Conservation (phyloP, 2,329 filamentous ascomycete species). For the Hypomyces perniciosus region DNA sequence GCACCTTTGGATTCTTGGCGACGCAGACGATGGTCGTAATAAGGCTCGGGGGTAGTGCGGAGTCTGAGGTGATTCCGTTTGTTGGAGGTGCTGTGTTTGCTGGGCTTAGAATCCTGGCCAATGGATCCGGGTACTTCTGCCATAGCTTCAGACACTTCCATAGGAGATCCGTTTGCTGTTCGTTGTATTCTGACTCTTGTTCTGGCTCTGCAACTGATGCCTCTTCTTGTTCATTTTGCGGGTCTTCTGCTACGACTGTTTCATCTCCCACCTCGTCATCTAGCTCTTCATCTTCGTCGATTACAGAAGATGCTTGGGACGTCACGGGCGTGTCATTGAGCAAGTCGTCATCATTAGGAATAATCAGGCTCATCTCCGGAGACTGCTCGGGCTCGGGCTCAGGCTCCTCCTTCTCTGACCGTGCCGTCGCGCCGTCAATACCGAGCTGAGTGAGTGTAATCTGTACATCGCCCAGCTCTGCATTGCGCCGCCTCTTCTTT, state of each 20-base stretch:
- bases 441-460: conserved; percentile 57
- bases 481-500: conserved; percentile 66
- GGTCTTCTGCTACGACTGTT: conserved; percentile 15
- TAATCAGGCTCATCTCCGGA: conserved; percentile 33
- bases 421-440: conserved; percentile 36
- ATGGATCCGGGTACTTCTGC: conserved; percentile 53
- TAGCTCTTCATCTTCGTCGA: conserved; percentile 15
- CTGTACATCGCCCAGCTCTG: conserved; percentile 73
- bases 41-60: conserved; percentile 53
- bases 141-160: conserved; percentile 59
- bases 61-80: conserved; percentile 49
- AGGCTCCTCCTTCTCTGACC: conserved; percentile 28
- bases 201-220: conserved; percentile 16
- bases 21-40: conserved; percentile 71
- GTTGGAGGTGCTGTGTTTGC: conserved; percentile 63
- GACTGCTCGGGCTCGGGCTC: conserved; percentile 32
- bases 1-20: conserved; percentile 70
- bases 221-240: conserved; percentile 16
- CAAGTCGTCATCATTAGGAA: conserved; percentile 51
- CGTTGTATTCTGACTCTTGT: conserved; percentile 37
- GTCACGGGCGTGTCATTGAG: conserved; percentile 52
- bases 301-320: conserved; percentile 36
- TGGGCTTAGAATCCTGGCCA: conserved; percentile 50
- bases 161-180: conserved; percentile 42
- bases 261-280: conserved; percentile 20